Percentiles rank a stretch among this genome's conserved stretches.
phyloP scores from a whole-genome alignment of 768 basidiomycete species.

The Tephrocybe sp. region DNA sequence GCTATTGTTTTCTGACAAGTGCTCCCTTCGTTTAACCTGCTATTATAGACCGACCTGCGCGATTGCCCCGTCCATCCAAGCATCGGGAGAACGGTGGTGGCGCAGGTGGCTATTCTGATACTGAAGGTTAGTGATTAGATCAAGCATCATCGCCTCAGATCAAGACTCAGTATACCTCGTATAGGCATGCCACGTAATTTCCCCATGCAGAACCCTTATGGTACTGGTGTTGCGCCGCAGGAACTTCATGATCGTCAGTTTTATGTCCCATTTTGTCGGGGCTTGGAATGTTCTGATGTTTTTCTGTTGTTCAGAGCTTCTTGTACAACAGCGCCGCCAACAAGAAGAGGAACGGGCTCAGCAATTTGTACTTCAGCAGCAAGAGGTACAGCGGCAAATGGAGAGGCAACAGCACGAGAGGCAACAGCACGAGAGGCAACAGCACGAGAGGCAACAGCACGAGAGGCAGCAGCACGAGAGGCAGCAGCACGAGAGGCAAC shows the following conservation, averaged over 20 bases:
- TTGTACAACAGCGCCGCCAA: neutral
- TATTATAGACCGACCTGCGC: neutral
- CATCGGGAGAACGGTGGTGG: neutral
- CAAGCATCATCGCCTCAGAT: neutral
- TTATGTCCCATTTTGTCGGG: neutral
- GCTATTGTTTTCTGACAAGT: neutral
- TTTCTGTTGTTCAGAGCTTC: neutral
- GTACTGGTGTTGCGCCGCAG: slow-evolving; percentile 3
- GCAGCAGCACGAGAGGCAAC: neutral
- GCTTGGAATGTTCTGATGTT: neutral
- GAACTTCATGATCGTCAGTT: neutral
- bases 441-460: neutral
- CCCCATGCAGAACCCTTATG: neutral
- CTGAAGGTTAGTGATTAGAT: slow-evolving; percentile 4
- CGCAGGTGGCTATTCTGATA: slow-evolving; percentile 5
- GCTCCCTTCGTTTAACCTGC: neutral
- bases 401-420: neutral
- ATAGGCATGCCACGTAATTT: slow-evolving; percentile 2
- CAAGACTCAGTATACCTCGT: neutral
- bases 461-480: neutral
- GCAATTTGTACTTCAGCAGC: neutral
- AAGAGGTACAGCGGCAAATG: neutral
- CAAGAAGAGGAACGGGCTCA: neutral
- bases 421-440: neutral
- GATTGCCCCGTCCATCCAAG: neutral